Evolutionary conservation across 306 rosid genomes (phyloP), one percentile per base, ranked within the genome.

Genomic region (Prunus fruticosa): DNA sequence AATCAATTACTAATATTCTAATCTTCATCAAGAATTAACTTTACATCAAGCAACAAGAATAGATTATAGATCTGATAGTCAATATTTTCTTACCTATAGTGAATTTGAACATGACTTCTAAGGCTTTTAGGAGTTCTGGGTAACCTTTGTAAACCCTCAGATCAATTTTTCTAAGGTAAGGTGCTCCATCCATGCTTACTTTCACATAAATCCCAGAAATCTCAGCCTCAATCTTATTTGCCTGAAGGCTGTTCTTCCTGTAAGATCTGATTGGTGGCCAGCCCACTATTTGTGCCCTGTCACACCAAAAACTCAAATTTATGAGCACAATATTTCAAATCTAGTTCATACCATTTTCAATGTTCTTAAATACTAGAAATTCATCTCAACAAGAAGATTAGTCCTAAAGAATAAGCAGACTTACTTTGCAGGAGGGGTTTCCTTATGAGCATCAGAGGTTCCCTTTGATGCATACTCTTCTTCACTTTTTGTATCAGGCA

Each of bases 171-270:
- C 98, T 93, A 3, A 93, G 97, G 76, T 93, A 93, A 78, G 96
- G 98, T 12, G 98, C 98, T 80, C 98, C 98, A 82, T 93, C 98
- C 96, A 93, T 82, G 84, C 98, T 93, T 19, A 93, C 98, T 86
- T 93, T 93, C 65, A 93, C 89, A 81, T 85, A 91, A 67, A 83
- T 86, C 57, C 94, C 97, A 28, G 69, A 27, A 63, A 47, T 84
- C 49, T 89, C 98, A 23, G 76, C 79, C 84, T 87, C 93, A 0
- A 63, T 67, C 84, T 71, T 83, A 43, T 67, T 83, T 22, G 79
- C 70, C 56, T 89, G 87, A 73, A 89, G 76, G 78, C 80, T 86
- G 81, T 91, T 93, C 46, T 89, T 94, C 79, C 98, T 79, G 32
- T 82, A 90, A 12, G 96, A 86, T 83, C 95, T 74, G 41, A 94